Evolutionary conservation across 345 rosid genomes (phyloP), one percentile per base, ranked within the genome.

Genomic region (Hypericum perforatum): DNA sequence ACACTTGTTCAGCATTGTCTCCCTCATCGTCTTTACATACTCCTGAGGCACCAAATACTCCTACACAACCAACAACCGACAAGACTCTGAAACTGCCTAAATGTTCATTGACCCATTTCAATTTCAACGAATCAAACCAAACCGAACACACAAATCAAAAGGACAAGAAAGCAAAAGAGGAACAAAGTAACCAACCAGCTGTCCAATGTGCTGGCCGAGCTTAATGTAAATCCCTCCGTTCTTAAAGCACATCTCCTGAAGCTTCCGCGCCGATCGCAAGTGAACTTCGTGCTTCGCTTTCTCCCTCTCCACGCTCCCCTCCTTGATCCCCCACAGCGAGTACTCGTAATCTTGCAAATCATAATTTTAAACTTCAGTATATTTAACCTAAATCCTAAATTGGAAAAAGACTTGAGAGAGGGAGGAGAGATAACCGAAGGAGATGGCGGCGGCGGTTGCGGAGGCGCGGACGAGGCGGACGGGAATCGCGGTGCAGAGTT

Each of bases 161-260:
- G 5, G 8, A n/a, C 36, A 49, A 54, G 50, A 15, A 45, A 65
- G 45, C 53, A 61, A 41, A 53, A 10, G 11, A 51, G 43, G 38
- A 43, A 55, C 70, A 10, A n/a, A 51, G 43, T 40, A 43, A 55
- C 70, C 70, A 75, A 92, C 97, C 78, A 84, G 63, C 71, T 92
- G 91, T 36, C 95, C 97, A 29, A 88, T 69, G 65, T 85, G 94
- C 73, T 92, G 95, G 16, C 98, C 95, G n/a, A 88, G 94, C 78
- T 92, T 88, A 61, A 88, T 85, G 68, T 88, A 85, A 54, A 92
- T 78, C 60, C 97, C 98, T 64, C 95, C 97, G 69, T 92, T 88
- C 68, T 53, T 80, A 64, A 88, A 92, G 75, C 94, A 94, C 11
- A 85, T 76, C 45, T 89, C 91, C 67, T 83, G 94, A 65, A 89